phyloP scores from a whole-genome alignment of 306 rosid genomes.

The Inga leiocalycina region DNA sequence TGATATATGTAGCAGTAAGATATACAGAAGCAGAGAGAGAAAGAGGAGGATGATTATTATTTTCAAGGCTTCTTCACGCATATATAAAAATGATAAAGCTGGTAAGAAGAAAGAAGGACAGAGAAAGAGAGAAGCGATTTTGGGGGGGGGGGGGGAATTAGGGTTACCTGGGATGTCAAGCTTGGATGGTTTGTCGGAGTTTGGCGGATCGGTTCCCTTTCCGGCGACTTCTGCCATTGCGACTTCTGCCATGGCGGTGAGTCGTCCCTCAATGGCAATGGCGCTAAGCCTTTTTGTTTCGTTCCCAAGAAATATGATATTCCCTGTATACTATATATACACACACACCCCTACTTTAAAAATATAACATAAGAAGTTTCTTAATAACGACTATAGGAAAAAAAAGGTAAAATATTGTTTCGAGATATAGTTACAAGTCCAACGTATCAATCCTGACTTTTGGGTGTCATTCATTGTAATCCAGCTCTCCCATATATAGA shows the following conservation, averaged over 20 bases:
- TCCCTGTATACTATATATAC: neutral
- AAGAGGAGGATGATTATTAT: neutral
- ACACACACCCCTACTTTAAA: neutral
- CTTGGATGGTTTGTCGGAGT: conserved; percentile 7
- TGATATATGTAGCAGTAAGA: neutral
- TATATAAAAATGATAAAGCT: neutral
- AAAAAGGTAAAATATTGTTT: too few species aligned
- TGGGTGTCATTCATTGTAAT: too few species aligned
- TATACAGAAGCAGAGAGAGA: neutral
- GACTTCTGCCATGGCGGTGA: conserved; percentile 26
- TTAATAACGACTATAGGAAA: too few species aligned
- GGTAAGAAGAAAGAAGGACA: neutral
- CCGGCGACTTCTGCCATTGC: conserved; percentile 27
- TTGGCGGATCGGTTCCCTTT: neutral
- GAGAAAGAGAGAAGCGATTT: neutral
- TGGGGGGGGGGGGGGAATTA: neutral
- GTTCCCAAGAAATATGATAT: neutral
- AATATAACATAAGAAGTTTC: neutral
- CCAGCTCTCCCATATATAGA: too few species aligned
- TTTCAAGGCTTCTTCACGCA: too few species aligned
- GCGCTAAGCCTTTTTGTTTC: neutral
- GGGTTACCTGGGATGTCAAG: neutral
- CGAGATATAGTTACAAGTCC: too few species aligned
- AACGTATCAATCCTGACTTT: too few species aligned
- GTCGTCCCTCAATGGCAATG: neutral